These are phyloP conservation scores for Lanmaoa pseudosensibilis DNA, from an alignment of 768 basidiomycete species.

Conservation along the genomic window DNA sequence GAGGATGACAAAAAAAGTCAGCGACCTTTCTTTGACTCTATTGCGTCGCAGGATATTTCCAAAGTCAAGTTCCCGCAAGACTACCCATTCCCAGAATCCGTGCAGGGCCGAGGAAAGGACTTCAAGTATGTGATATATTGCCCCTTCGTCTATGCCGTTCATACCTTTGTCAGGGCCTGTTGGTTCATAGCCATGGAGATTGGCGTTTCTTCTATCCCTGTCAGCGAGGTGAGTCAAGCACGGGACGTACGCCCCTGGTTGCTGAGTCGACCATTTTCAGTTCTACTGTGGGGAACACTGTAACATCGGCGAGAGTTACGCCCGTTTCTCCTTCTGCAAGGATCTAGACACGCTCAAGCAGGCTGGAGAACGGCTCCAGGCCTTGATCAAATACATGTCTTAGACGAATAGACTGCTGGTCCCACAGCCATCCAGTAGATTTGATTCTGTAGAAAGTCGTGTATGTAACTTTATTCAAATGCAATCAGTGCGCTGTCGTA, in stretches of 20 bases:
- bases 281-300: conserved; percentile 92
- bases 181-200: conserved; percentile 94
- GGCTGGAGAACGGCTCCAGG: conserved; percentile 82
- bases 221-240: conserved; percentile 76
- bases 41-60: conserved; percentile 63
- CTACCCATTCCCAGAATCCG: conserved; percentile 76
- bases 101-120: conserved; percentile 80
- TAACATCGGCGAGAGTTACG: conserved; percentile 81
- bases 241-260: background rate
- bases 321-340: conserved; percentile 95
- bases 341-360: conserved; percentile 78
- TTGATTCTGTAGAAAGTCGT: background rate
- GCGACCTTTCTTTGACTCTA: conserved; percentile 2
- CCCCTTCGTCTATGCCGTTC: conserved; percentile 1
- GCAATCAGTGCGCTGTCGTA: background rate
- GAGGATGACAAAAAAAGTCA: conserved; percentile 23
- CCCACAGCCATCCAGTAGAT: background rate
- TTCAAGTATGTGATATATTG: conserved; percentile 58
- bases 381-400: conserved; percentile 63
- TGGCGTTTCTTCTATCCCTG: conserved; percentile 91
- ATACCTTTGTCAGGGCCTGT: conserved; percentile 57
- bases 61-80: conserved; percentile 76
- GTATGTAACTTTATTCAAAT: background rate
- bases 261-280: conserved; percentile 39
- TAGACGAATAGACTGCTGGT: conserved; percentile 6